phyloP scores from a whole-genome alignment of 1,284 basidiomycete genomes.

The Cutaneotrichosporon curvatum region DNA sequence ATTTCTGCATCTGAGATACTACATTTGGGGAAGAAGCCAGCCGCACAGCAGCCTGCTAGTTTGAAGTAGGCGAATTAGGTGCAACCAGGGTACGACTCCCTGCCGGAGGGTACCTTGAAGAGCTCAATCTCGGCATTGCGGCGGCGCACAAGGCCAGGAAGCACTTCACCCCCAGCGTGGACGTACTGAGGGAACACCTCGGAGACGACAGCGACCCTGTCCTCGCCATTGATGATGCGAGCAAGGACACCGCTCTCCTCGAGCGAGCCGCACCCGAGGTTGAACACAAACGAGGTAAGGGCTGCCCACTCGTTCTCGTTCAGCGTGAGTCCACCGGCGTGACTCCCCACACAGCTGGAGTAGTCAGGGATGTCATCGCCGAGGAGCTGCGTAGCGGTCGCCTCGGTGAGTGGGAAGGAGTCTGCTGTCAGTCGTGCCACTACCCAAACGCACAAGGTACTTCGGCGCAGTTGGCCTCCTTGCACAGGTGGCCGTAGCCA shows the following conservation, averaged over 20 bases:
- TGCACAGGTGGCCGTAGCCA: constrained; percentile 15
- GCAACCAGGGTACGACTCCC: constrained; percentile 7
- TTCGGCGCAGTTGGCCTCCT: constrained; percentile 1
- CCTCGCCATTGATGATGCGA: constrained; percentile 9
- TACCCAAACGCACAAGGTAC: too few relatives aligned
- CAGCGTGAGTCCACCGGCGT: constrained; percentile 1
- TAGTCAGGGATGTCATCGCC: constrained; percentile 6
- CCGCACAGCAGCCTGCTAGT: too few relatives aligned
- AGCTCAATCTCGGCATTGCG: constrained; percentile 10
- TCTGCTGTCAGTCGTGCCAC: too few relatives aligned
- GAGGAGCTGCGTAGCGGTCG: constrained; percentile 4
- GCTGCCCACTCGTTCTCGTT: constrained; percentile 15
- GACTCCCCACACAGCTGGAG: constrained; percentile 7
- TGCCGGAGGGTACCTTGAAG: background rate
- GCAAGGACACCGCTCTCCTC: background rate
- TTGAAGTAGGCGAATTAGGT: too few relatives aligned
- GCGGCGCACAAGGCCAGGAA: constrained; percentile 5
- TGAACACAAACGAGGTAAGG: constrained; percentile 5
- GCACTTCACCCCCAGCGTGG: constrained; percentile 1
- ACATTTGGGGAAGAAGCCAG: too few relatives aligned
- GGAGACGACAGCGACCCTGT: constrained; percentile 2
- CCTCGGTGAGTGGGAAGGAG: constrained; percentile 6
- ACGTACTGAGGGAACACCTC: constrained; percentile 7
- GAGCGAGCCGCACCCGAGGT: constrained; percentile 9
- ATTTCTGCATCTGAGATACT: too few relatives aligned